These are phyloP conservation scores for Bolboschoenoplectus hybrid DNA, from an alignment of 202 grass and related monocot genomes.

Conservation along the genomic window DNA sequence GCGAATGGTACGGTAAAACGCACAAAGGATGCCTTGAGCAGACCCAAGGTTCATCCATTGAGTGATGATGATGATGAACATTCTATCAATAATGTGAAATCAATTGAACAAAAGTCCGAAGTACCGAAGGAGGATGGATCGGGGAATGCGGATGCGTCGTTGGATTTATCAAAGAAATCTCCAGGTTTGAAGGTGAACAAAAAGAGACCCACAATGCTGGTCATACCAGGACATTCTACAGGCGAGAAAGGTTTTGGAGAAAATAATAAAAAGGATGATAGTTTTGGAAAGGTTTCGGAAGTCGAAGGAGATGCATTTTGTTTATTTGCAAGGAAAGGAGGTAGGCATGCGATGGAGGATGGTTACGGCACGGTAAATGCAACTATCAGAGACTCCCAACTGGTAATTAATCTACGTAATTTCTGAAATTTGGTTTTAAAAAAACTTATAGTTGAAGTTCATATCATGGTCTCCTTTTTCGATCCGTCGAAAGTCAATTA, in stretches of 20 bases:
- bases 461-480: neutral
- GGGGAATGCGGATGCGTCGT: neutral
- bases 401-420: slow-evolving; percentile 48
- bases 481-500: neutral
- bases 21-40: slow-evolving; percentile 5
- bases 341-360: slow-evolving; percentile 74
- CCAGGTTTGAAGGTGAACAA: slow-evolving; percentile 27
- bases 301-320: slow-evolving; percentile 56
- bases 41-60: slow-evolving; percentile 8
- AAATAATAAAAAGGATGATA: slow-evolving; percentile 34
- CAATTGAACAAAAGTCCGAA: neutral
- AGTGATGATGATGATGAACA: slow-evolving; percentile 16
- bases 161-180: neutral
- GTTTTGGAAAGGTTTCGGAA: slow-evolving; percentile 40
- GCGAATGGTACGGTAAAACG: slow-evolving; percentile 2
- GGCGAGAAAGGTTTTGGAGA: slow-evolving; percentile 34
- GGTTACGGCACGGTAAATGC: slow-evolving; percentile 48
- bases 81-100: neutral
- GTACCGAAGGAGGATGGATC: neutral
- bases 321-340: slow-evolving; percentile 56
- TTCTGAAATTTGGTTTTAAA: neutral
- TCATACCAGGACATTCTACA: slow-evolving; percentile 51
- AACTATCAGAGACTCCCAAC: slow-evolving; percentile 35
- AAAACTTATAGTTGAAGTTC: neutral
- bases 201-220: slow-evolving; percentile 53